Evolutionary conservation across 2,329 filamentous ascomycete genomes (phyloP), one percentile per base, ranked within the genome.

Genomic region (Xylariales sp.): DNA sequence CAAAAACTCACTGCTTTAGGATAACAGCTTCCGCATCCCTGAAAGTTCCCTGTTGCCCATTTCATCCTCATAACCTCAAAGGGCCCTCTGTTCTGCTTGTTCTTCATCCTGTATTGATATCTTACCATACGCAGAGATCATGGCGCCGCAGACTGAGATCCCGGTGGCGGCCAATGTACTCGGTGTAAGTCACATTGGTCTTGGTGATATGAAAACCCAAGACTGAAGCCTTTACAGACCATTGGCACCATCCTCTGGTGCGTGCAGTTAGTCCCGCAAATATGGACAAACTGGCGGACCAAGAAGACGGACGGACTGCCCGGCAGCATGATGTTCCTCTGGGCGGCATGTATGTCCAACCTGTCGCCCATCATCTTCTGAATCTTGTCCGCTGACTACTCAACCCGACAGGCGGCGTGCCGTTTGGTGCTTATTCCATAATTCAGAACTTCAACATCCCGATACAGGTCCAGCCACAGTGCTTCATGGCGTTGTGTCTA

Each of bases 281-380:
- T 83, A 63, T 81, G 74, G 73, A 70, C 75, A 45, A 83, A 81
- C 54, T 82, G 75, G 70, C 65, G 68, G 15, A 69, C 63, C 10
- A 82, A 83, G 53, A 71, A 69, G 45, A 82, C 78, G 0, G 77
- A 82, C 28, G 80, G 80, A 3, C 60, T 83, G 2, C 79, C 79
- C 0, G 69, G 67, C 0, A 51, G 60, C 15, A 83, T 83, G 78
- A 73, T 82, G 65, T 74, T 82, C 46, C 57, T 82, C 1, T 84
- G 79, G 78, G 77, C 74, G n/a, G 53, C 69, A 22, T 78, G 76
- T 71, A 56, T 48, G 60, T 50, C 6, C 15, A 11, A 10, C 11
- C 16, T 18, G 11, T 14, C 7, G 20, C 6, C 24, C 8, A n/a
- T 27, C 8, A n/a, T 8, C 8, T 27, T 27, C 24, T n/a, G 24